A percentile compares a stretch with the other conserved stretches of the same genome.
Evolutionary conservation across 306 rosid species (phyloP).

Genomic region (Mimosa pudica): DNA sequence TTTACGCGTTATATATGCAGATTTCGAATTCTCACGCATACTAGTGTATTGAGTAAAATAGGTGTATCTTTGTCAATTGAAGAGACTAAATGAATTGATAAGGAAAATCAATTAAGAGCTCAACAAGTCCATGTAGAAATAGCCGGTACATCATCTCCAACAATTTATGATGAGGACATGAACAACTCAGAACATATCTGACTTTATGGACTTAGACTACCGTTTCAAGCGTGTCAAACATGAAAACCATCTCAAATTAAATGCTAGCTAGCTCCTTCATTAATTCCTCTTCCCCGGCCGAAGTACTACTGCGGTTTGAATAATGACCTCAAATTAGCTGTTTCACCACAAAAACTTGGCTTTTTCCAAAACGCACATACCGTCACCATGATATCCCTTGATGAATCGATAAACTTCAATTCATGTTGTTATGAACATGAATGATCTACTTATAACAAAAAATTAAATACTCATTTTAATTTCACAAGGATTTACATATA

Average conservation of each 20-base stretch:
- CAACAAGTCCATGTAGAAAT: background rate
- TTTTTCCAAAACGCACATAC: no score
- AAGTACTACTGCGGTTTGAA: no score
- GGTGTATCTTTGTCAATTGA: background rate
- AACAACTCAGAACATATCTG: background rate
- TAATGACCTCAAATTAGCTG: background rate
- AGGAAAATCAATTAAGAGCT: background rate
- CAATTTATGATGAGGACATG: background rate
- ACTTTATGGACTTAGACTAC: background rate
- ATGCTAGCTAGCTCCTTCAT: no score
- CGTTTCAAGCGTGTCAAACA: background rate
- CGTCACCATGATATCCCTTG: background rate
- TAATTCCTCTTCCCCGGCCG: no score
- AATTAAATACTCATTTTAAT: background rate
- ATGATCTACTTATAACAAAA: background rate
- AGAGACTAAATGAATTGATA: background rate
- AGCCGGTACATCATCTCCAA: background rate
- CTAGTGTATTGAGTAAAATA: no score
- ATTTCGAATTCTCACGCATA: background rate
- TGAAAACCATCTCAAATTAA: background rate
- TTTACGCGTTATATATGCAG: background rate
- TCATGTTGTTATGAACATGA: background rate
- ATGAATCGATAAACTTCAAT: background rate
- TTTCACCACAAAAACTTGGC: background rate
- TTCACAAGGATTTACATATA: background rate